Evolutionary conservation across 345 rosid species (phyloP).

Genomic region (Boechera retrofracta): DNA sequence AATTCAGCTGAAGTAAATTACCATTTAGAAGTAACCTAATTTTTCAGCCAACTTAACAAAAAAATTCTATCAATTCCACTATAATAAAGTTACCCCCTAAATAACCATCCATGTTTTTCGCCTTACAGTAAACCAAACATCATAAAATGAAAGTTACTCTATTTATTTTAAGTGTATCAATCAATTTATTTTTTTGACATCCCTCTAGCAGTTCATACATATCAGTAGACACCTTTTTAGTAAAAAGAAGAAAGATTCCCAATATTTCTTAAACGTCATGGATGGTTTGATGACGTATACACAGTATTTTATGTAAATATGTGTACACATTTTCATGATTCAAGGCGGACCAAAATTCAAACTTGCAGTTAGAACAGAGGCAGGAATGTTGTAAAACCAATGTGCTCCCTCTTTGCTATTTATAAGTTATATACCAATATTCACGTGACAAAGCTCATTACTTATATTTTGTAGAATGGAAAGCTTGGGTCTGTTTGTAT

Average conservation of each 20-base stretch:
- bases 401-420: constrained; percentile 3
- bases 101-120: too few species aligned
- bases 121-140: too few species aligned
- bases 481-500: not conserved
- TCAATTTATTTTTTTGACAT: not conserved
- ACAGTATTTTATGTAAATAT: not conserved
- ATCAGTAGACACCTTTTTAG: not conserved
- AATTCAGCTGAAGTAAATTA: too few species aligned
- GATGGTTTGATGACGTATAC: constrained; percentile 21
- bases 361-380: constrained; percentile 47
- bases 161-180: too few species aligned
- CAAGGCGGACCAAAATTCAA: constrained; percentile 49
- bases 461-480: not conserved
- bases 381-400: constrained; percentile 44
- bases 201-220: not conserved
- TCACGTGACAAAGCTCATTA: constrained; percentile 23
- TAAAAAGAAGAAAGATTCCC: constrained; percentile 10
- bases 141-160: too few species aligned
- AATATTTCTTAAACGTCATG: constrained; percentile 13
- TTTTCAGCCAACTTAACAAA: too few species aligned
- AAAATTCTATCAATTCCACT: too few species aligned
- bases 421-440: not conserved
- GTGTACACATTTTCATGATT: constrained; percentile 12
- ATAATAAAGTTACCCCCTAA: too few species aligned
- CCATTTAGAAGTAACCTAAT: too few species aligned